Percentiles rank a stretch among this genome's conserved stretches.
Evolutionary conservation across 2,329 filamentous ascomycete species (phyloP).

Genomic region (Byssothecium circinans): DNA sequence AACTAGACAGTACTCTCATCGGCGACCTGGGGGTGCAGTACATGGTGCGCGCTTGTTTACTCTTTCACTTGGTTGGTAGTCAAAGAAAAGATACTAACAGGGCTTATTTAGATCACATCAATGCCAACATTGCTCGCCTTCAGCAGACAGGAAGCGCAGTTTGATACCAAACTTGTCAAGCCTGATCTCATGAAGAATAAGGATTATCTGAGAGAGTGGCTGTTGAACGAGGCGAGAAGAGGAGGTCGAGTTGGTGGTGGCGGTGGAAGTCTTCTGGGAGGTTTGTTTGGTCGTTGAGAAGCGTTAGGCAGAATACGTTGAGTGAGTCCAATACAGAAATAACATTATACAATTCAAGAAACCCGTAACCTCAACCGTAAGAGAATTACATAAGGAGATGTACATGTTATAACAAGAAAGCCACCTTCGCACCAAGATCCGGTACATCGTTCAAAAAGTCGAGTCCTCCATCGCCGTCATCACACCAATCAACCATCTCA

Average conservation of each 20-base stretch:
- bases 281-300: conserved; percentile 33
- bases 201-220: conserved; percentile 50
- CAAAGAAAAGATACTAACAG: conserved; percentile 6
- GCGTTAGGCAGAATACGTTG: not conserved
- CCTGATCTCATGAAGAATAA: conserved; percentile 51
- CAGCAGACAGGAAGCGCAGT: conserved; percentile 52
- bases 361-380: too few relatives aligned
- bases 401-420: not conserved
- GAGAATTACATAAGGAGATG: not conserved
- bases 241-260: conserved; percentile 49
- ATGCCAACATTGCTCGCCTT: conserved; percentile 56
- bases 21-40: conserved; percentile 47
- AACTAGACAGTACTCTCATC: conserved; percentile 51
- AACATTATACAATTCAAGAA: too few relatives aligned
- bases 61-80: not conserved
- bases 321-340: too few relatives aligned
- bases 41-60: conserved; percentile 28
- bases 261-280: conserved; percentile 47
- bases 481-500: not conserved
- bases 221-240: conserved; percentile 51
- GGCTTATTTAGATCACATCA: conserved; percentile 42
- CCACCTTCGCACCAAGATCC: not conserved
- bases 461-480: not conserved
- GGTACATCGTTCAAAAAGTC: not conserved
- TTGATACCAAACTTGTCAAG: conserved; percentile 49